phyloP scores from a whole-genome alignment of 1,284 basidiomycete species.

The Tilletia walkeri region DNA sequence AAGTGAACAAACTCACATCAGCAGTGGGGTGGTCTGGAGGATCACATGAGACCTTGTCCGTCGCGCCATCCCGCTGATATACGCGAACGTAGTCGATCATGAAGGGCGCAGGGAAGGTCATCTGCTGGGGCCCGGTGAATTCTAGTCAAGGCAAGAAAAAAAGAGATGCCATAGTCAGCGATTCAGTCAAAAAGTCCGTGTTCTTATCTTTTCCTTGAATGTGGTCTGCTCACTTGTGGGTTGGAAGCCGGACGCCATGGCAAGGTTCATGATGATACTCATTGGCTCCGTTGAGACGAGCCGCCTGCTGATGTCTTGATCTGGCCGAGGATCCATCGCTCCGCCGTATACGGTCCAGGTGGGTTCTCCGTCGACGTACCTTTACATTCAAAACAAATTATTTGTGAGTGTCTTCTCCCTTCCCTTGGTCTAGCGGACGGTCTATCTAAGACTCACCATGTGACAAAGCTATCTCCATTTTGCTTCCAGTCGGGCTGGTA shows the following conservation, averaged over 20 bases:
- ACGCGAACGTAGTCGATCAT: conserved; percentile 59
- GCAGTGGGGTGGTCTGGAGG: conserved; percentile 48
- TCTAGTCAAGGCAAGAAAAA: too few species aligned
- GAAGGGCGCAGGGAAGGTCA: conserved; percentile 58
- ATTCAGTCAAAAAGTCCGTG: too few species aligned
- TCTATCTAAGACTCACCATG: conserved; percentile 25
- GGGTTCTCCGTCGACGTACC: conserved; percentile 49
- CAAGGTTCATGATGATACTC: conserved; percentile 47
- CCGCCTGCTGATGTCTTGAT: conserved; percentile 40
- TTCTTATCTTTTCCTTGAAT: too few species aligned
- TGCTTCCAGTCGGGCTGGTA: conserved; percentile 49
- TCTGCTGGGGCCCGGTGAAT: not conserved
- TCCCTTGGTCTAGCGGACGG: too few species aligned
- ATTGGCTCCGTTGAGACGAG: conserved; percentile 51
- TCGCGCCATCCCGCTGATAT: conserved; percentile 57
- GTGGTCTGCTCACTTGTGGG: not conserved
- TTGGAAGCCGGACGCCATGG: conserved; percentile 49
- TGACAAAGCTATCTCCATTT: conserved; percentile 41
- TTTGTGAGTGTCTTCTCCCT: too few species aligned
- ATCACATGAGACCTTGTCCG: conserved; percentile 51
- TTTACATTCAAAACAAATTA: not conserved
- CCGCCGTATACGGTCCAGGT: conserved; percentile 47
- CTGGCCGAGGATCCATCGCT: conserved; percentile 30
- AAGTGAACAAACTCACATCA: not conserved
- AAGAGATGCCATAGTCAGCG: too few species aligned